These are phyloP conservation scores for Herpotrichia juniperi DNA, from an alignment of 2,329 filamentous ascomycete genomes.

Conservation along the genomic window DNA sequence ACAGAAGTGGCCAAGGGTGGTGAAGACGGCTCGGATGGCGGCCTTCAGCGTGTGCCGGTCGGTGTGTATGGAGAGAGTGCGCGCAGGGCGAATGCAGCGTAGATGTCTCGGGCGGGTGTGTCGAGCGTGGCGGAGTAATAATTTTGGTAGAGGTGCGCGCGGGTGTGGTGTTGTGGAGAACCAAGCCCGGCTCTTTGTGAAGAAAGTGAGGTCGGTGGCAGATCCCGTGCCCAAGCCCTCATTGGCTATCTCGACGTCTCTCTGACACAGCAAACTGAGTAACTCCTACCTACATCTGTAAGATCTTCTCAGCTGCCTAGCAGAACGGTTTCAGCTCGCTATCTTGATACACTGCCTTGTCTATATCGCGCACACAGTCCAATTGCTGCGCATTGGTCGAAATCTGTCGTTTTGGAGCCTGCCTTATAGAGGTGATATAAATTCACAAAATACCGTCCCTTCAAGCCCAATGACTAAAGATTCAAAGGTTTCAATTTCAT, in stretches of 20 bases:
- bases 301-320: not conserved
- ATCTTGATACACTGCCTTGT: too few relatives aligned
- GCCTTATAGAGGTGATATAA: too few relatives aligned
- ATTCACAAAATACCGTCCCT: too few relatives aligned
- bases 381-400: too few relatives aligned
- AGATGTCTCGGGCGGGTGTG: not conserved
- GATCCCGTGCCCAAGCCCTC: conserved; percentile 13
- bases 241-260: conserved; percentile 31
- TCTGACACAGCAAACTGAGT: not conserved
- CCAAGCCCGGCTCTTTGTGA: conserved; percentile 38
- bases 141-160: conserved; percentile 14
- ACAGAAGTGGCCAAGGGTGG: conserved; percentile 16
- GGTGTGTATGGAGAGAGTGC: not conserved
- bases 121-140: not conserved
- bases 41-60: not conserved
- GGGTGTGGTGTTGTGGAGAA: conserved; percentile 32
- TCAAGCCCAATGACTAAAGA: too few relatives aligned
- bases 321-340: too few relatives aligned
- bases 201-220: conserved; percentile 31
- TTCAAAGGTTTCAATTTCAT: too few relatives aligned
- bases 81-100: not conserved
- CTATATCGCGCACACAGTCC: too few relatives aligned
- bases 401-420: too few relatives aligned
- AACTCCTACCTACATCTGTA: not conserved
- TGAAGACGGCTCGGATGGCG: not conserved